Evolutionary conservation across 2,329 filamentous ascomycete genomes (phyloP).

Genomic region (Aschersonia sp.): DNA sequence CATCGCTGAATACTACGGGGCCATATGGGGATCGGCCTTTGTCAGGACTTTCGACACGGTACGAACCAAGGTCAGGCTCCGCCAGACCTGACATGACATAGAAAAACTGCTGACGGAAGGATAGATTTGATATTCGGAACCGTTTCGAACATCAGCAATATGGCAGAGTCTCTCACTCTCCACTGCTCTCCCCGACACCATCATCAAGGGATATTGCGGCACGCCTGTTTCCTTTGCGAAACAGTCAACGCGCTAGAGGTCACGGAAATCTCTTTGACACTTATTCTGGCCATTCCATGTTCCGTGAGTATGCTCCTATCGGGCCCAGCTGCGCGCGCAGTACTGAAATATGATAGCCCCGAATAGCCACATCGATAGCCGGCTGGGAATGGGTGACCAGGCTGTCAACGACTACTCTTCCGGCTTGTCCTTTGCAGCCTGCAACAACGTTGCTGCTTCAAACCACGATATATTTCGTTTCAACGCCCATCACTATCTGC

Average conservation of each 20-base stretch:
- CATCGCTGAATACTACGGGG: conserved; percentile 10
- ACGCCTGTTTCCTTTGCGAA: conserved; percentile 11
- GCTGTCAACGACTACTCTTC: conserved; percentile 16
- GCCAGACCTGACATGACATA: background rate
- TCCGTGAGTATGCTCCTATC: conserved; percentile 1
- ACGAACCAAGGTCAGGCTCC: conserved; percentile 11
- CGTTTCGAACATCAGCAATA: conserved; percentile 20
- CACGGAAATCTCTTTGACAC: conserved; percentile 4
- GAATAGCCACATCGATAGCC: conserved; percentile 12
- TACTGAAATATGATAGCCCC: conserved; percentile 9
- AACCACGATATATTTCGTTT: conserved; percentile 3
- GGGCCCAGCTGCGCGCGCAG: background rate
- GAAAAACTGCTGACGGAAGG: conserved; percentile 3
- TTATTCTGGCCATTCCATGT: conserved; percentile 2
- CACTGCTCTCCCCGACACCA: conserved; percentile 20
- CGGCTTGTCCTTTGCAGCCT: conserved; percentile 12
- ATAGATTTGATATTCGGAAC: conserved; percentile 17
- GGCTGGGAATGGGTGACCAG: conserved; percentile 15
- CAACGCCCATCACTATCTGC: conserved; percentile 8
- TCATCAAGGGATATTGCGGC: conserved; percentile 13
- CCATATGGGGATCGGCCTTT: conserved; percentile 11
- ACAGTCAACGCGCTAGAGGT: conserved; percentile 8
- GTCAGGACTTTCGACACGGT: conserved; percentile 6
- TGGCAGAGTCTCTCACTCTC: conserved; percentile 22
- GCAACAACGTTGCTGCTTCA: conserved; percentile 10